Percentiles rank a stretch among this genome's conserved stretches.
These are phyloP conservation scores for Podospora conica DNA, from an alignment of 495 filamentous ascomycete genomes.

Conservation along the genomic window DNA sequence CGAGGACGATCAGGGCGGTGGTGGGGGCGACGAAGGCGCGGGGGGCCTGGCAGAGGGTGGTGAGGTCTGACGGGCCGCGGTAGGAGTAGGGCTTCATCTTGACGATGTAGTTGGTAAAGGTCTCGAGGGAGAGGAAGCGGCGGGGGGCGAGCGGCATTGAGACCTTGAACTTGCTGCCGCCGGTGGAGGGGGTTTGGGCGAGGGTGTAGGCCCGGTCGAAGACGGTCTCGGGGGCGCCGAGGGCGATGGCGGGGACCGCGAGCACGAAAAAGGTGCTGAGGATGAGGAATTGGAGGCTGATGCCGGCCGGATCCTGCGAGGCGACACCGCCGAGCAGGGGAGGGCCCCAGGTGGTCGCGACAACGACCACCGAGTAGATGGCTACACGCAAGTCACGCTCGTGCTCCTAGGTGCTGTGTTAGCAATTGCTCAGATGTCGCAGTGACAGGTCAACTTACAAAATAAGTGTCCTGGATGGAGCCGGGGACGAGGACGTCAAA, in stretches of 20 bases:
- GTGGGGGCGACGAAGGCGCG: constrained; percentile 42
- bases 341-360: constrained; percentile 43
- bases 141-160: constrained; percentile 30
- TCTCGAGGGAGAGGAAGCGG: constrained; percentile 25
- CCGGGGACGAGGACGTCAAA: constrained; percentile 43
- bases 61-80: constrained; percentile 18
- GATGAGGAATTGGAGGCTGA: constrained; percentile 41
- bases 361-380: constrained; percentile 33
- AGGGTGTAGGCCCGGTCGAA: constrained; percentile 36
- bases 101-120: constrained; percentile 28
- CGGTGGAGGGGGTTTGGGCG: constrained; percentile 26
- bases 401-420: constrained; percentile 38
- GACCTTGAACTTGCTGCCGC: constrained; percentile 18
- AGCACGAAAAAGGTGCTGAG: constrained; percentile 42
- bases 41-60: constrained; percentile 33
- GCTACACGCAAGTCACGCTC: constrained; percentile 35
- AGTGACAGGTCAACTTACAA: constrained; percentile 31
- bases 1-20: constrained; percentile 35
- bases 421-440: background rate
- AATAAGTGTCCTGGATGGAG: constrained; percentile 47
- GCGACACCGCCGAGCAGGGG: constrained; percentile 45
- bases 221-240: constrained; percentile 45
- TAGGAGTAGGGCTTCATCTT: constrained; percentile 38
- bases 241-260: constrained; percentile 37
- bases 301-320: constrained; percentile 31